A percentile compares a stretch with the other conserved stretches of the same genome.
Conservation (phyloP, 345 rosid genomes). For the Eucalyptus cloeziana region DNA sequence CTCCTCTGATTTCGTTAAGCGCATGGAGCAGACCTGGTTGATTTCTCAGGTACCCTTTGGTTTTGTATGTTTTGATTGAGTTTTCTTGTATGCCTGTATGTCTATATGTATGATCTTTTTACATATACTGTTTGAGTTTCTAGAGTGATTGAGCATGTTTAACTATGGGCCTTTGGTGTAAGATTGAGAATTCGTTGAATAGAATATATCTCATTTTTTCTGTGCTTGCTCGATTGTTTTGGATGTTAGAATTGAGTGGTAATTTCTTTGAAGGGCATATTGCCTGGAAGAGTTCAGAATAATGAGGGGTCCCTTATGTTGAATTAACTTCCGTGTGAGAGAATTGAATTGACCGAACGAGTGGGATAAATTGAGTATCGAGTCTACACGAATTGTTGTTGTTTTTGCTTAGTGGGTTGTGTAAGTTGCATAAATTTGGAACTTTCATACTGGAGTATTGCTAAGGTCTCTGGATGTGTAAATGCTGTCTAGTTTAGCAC, state of each 20-base stretch:
- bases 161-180: background rate
- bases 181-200: background rate
- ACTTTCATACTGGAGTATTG: background rate
- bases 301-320: background rate
- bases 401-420: background rate
- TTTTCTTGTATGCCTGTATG: background rate
- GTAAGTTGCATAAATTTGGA: background rate
- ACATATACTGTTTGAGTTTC: background rate
- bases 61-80: background rate
- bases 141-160: background rate
- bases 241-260: background rate
- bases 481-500: background rate
- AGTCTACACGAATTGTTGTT: background rate
- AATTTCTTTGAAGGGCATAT: background rate
- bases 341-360: background rate
- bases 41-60: conserved; percentile 58
- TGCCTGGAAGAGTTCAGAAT: background rate
- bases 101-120: background rate
- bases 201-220: background rate
- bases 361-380: background rate
- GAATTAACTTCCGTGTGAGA: background rate
- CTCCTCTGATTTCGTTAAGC: conserved; percentile 65
- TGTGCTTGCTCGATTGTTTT: background rate
- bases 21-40: conserved; percentile 84
- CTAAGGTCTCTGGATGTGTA: background rate